These are phyloP conservation scores for Apiospora pterosperma DNA, from an alignment of 2,329 filamentous ascomycete species.

Conservation along the genomic window DNA sequence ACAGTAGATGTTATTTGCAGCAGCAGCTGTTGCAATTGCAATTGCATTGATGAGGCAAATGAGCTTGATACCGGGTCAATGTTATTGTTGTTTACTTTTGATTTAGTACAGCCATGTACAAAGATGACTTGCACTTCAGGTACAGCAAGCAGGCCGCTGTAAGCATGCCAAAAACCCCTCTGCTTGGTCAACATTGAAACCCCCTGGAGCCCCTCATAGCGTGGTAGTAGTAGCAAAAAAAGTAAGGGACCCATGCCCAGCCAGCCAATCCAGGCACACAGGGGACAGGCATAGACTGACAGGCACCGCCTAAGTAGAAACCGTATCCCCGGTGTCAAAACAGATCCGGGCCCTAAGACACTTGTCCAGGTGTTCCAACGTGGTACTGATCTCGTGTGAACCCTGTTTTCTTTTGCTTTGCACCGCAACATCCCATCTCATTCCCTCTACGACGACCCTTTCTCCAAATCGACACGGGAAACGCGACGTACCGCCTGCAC, in stretches of 20 bases:
- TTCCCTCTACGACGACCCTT: neutral
- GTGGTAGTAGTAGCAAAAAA: neutral
- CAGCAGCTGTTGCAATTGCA: too few species aligned
- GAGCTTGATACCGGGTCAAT: neutral
- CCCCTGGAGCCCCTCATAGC: neutral
- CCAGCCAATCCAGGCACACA: conserved; percentile 4
- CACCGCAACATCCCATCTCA: neutral
- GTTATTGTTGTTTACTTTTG: neutral
- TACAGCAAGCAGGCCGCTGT: neutral
- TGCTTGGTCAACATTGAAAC: neutral
- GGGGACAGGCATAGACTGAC: neutral
- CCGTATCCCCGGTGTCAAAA: neutral
- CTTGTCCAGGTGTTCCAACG: conserved; percentile 1
- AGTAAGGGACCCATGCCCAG: neutral
- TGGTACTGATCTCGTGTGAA: neutral
- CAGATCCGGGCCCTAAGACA: neutral
- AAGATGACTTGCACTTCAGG: neutral
- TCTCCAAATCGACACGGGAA: neutral
- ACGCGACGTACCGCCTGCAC: neutral
- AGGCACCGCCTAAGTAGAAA: neutral
- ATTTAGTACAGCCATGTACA: too few species aligned
- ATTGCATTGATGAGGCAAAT: neutral
- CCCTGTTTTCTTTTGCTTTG: neutral
- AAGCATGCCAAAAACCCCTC: neutral
- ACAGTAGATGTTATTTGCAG: too few species aligned